Evolutionary conservation across 345 rosid species (phyloP), one percentile per base, ranked within the genome.

Genomic region (Lepidium aucheri): DNA sequence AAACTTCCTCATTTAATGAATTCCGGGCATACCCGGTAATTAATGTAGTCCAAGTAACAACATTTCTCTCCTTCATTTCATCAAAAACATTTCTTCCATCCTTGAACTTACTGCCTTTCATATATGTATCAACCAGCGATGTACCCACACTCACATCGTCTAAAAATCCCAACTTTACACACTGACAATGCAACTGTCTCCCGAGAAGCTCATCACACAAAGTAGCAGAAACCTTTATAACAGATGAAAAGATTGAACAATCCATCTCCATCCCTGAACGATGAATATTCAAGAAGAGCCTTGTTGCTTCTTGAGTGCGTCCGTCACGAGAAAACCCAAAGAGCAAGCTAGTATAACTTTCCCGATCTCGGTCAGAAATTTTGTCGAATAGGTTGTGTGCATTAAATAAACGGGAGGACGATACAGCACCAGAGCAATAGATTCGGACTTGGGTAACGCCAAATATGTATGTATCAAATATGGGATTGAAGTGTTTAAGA

Each of bases 41-140:
- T 85, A 92, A 51, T 1, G 97, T 83, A 54, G 98, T 92, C 97
- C 98, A 92, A 36, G 93, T 86, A 53, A 92, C 91, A 53, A 87
- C 95, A 74, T 89, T 89, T 57, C 62, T 85, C 57, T 70, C 77
- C 17, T 58, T 79, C 95, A 85, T 80, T 24, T 82, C 79, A 60
- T 93, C 82, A 60, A 93, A 88, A 39, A 78, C 80, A 68, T 63
- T 77, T 67, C 74, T 85, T 33, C 91, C 97, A 69, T 83, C 82
- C 3, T 54, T 75, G 42, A 85, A 51, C 40, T 76, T 74, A 61
- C 73, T 77, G 14, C 71, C 80, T 74, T 86, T 93, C 84, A 87
- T 81, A 69, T 89, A 87, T 77, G 84, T 79, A 65, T 89, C 94
- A 67, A 86, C 80, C 53, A 89, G 80, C n/a, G 98, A 79, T 68